Evolutionary conservation across 257 asterid genomes (phyloP), one percentile per base, ranked within the genome.

Genomic region (Nicotiana otophora): DNA sequence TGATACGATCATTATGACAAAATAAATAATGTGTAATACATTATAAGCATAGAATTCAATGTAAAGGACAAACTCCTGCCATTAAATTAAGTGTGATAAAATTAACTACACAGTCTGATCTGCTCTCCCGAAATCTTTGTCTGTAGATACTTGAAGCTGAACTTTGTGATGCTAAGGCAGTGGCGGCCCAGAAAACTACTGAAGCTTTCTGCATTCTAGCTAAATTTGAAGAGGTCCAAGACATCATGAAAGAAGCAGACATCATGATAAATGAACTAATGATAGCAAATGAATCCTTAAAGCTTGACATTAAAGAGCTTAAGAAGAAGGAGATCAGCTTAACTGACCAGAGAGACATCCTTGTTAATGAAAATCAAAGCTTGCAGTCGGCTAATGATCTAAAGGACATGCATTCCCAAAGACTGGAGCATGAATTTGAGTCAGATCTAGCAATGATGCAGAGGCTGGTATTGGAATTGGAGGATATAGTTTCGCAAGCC

Each of bases 191-290:
- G 93, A 94, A 94, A 91, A 85, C 91, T 82, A 91, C 94, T 46
- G 99, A 96, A 87, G 97, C 98, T 46, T 87, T 94, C 53, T 93
- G 95, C 81, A 69, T 94, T 86, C 91, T 96, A 81, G 92, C 91
- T 79, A 96, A 96, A 89, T 94, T 94, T 83, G 97, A 88, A 88
- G 99, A 94, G 90, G 92, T 91, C 80, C 99, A 93, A 87, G 95
- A 92, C 74, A 96, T 97, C 36, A 82, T 96, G 90, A 91, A 87
- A 82, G 98, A 94, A 84, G 98, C 99, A 63, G 98, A 93, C 90
- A 89, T 92, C 82, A 94, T 92, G 91, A 89, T 94, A 86, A 96
- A 94, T 85, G 96, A 93, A 85, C 89, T 94, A 87, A 84, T 96
- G 94, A 93, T 93, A 87, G 97, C 97, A 76, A 94, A 94, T 84